These are phyloP conservation scores for Fomitiporia mediterranea DNA, from an alignment of 1,284 basidiomycete species.

Conservation along the genomic window DNA sequence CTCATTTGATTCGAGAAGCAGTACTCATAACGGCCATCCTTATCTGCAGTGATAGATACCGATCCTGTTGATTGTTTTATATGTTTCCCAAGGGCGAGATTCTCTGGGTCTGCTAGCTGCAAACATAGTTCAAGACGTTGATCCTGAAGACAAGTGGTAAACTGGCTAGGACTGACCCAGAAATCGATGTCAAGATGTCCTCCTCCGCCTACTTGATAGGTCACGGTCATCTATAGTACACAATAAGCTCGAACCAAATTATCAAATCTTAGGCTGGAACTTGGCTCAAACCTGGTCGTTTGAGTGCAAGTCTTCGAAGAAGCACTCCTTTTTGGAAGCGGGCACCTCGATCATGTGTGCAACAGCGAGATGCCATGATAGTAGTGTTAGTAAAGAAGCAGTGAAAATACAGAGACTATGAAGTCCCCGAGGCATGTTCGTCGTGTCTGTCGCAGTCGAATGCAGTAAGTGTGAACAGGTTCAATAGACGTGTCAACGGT, in stretches of 20 bases:
- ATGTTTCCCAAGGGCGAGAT: constrained; percentile 69
- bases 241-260: constrained; percentile 8
- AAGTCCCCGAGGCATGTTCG: constrained; percentile 25
- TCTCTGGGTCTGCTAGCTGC: constrained; percentile 77
- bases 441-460: neutral
- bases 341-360: constrained; percentile 69
- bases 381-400: constrained; percentile 39
- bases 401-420: constrained; percentile 28
- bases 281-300: constrained; percentile 78
- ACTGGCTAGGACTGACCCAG: constrained; percentile 53
- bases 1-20: constrained; percentile 99
- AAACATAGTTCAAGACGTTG: neutral
- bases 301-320: constrained; percentile 94
- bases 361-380: constrained; percentile 35
- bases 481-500: neutral
- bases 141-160: neutral
- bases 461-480: neutral
- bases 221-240: constrained; percentile 87
- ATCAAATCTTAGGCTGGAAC: neutral
- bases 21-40: constrained; percentile 88
- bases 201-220: constrained; percentile 96
- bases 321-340: constrained; percentile 89
- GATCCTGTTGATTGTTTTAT: constrained; percentile 88
- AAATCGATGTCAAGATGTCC: constrained; percentile 98
- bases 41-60: constrained; percentile 80